Percentiles rank a stretch among this genome's conserved stretches.
These are phyloP conservation scores for Coriolopsis trogii DNA, from an alignment of 1,284 basidiomycete species.

Conservation along the genomic window DNA sequence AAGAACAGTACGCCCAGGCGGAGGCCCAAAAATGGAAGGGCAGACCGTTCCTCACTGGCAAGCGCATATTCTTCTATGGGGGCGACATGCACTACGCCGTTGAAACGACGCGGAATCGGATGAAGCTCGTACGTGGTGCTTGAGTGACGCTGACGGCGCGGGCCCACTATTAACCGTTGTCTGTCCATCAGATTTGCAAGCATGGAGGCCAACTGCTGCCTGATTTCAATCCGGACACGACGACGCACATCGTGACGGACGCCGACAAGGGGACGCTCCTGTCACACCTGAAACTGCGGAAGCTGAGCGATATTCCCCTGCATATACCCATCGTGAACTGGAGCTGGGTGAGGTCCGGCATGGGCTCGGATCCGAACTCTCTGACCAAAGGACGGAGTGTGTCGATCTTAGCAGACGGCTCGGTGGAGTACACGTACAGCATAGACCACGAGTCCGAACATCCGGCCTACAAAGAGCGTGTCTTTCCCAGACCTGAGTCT, in stretches of 20 bases:
- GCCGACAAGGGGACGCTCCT: slow-evolving; percentile 39
- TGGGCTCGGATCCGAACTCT: too few species aligned
- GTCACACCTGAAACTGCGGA: slow-evolving; percentile 45
- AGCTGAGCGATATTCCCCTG: slow-evolving; percentile 56
- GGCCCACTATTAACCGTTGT: not conserved
- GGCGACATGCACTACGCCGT: slow-evolving; percentile 57
- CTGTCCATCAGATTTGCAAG: slow-evolving; percentile 52
- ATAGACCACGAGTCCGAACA: slow-evolving; percentile 45
- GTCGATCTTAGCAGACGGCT: too few species aligned
- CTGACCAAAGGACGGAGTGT: too few species aligned
- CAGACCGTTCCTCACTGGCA: slow-evolving; percentile 43
- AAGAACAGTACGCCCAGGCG: slow-evolving; percentile 27
- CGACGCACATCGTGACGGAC: slow-evolving; percentile 69
- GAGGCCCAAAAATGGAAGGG: slow-evolving; percentile 30
- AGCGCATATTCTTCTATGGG: slow-evolving; percentile 59
- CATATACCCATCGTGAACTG: slow-evolving; percentile 65
- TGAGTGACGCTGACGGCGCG: too few species aligned
- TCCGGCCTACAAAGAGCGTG: slow-evolving; percentile 49
- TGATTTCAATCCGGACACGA: slow-evolving; percentile 50
- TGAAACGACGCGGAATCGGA: slow-evolving; percentile 51
- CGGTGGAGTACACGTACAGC: slow-evolving; percentile 27
- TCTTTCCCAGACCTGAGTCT: slow-evolving; percentile 41
- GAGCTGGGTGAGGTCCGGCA: too few species aligned
- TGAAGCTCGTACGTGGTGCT: slow-evolving; percentile 56
- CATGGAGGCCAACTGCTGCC: slow-evolving; percentile 59